Percentiles rank a stretch among this genome's conserved stretches.
Evolutionary conservation across 768 basidiomycete genomes (phyloP).

Genomic region (Mycena galopus): DNA sequence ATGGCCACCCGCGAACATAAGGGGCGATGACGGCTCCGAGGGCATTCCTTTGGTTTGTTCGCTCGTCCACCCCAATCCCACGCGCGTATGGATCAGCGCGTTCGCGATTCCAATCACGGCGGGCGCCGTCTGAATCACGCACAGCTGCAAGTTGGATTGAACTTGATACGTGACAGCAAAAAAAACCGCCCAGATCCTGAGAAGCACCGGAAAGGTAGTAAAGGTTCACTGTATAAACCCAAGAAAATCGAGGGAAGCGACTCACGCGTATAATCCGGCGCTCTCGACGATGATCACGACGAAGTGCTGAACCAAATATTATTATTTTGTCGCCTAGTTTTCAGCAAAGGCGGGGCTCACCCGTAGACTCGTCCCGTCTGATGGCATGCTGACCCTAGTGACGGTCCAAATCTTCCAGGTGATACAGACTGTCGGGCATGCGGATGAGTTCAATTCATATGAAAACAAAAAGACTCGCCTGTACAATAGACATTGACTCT

Average conservation of each 20-base stretch:
- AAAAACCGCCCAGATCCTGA: slow-evolving; percentile 5
- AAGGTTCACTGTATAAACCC: not conserved
- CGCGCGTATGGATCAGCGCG: slow-evolving; percentile 27
- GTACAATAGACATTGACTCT: slow-evolving; percentile 28
- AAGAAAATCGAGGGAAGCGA: not conserved
- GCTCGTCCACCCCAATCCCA: slow-evolving; percentile 14
- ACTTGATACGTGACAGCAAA: slow-evolving; percentile 4
- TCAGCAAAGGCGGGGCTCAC: not conserved
- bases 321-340: not conserved
- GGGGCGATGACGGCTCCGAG: not conserved
- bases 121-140: slow-evolving; percentile 11
- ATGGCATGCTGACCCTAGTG: not conserved
- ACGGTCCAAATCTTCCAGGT: slow-evolving; percentile 19
- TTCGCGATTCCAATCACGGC: slow-evolving; percentile 17
- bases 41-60: slow-evolving; percentile 1
- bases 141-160: slow-evolving; percentile 8
- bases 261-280: slow-evolving; percentile 24
- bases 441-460: not conserved
- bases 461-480: not conserved
- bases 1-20: not conserved
- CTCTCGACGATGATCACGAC: slow-evolving; percentile 26
- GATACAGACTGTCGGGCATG: not conserved
- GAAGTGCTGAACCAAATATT: slow-evolving; percentile 10
- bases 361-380: slow-evolving; percentile 1
- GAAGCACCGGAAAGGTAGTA: not conserved